Base-by-base conservation (phyloP, 495 filamentous ascomycete genomes). In the Lasiosphaeriaceae sp. region DNA sequence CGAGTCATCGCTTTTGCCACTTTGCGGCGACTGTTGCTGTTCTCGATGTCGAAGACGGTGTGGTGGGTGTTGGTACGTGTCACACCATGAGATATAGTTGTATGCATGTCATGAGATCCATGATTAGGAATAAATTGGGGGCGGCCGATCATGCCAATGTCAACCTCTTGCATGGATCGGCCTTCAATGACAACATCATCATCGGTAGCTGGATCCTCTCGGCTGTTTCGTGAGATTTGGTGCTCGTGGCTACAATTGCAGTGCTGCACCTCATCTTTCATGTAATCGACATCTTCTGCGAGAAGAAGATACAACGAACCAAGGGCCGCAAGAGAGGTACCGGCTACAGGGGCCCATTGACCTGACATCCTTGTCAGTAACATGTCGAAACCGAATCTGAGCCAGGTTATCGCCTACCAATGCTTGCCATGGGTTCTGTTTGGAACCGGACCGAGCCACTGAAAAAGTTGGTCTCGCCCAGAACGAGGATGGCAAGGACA, bases 391-490 rank as follows among this genome's bases (percentile, higher is more conserved):
- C 5, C 14, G 5, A 17, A 6, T 17, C 5, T 17, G 2, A 43
- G 14, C 16, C 9, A 12, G 4, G n/a, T 39, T 24, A 22, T 9
- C 2, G 71, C 74, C 63, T 65, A 82, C 80, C 80, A 58, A 85
- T 70, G 45, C 77, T 82, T 6, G 63, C 56, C 8, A 84, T 77
- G 0, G 79, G 80, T 60, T 86, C 83, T 0, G 80, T 83, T 45
- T 83, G 76, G 60, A 78, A 82, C 0, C 35, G 49, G 20, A 85
- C 73, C 51, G 73, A 73, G 0, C 2, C 0, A 51, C 80, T 85
- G 58, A 68, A 83, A 58, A 86, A 83, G 56, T 86, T 86, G 56
- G 67, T 68, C 58, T 85, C 83, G 11, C 83, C 83, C 8, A 77
- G 66, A 20, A 80, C 62, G 50, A 86, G 64, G 48, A 86, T 78